A percentile compares a stretch with the other conserved stretches of the same genome.
Evolutionary conservation across 257 asterid genomes (phyloP).

Genomic region (Nyctanthes arbortristis): DNA sequence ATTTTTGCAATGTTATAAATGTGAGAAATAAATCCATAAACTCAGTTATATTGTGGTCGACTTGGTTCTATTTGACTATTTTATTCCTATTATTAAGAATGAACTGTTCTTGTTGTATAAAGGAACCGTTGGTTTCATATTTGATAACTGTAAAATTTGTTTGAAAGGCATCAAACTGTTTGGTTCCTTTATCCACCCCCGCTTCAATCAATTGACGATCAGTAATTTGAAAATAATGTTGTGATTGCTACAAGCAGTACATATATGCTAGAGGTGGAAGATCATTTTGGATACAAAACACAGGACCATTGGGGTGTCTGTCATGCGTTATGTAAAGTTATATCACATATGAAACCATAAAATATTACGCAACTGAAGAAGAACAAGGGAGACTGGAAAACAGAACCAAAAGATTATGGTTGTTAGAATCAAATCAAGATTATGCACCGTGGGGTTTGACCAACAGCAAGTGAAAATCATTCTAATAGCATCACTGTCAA

Average conservation of each 20-base stretch:
- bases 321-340: constrained; percentile 64
- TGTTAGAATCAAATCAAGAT: too few species aligned
- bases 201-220: not conserved
- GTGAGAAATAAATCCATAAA: constrained; percentile 13
- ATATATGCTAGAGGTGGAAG: constrained; percentile 66
- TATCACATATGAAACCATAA: too few species aligned
- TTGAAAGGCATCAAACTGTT: not conserved
- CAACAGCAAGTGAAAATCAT: too few species aligned
- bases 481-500: too few species aligned
- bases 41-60: not conserved
- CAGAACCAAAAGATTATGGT: too few species aligned
- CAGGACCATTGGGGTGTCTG: constrained; percentile 90
- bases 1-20: constrained; percentile 62
- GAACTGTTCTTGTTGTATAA: too few species aligned
- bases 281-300: constrained; percentile 89
- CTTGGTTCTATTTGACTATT: not conserved
- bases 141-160: not conserved
- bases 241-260: constrained; percentile 35
- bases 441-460: too few species aligned
- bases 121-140: not conserved
- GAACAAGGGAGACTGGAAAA: too few species aligned
- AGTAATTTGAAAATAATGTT: not conserved
- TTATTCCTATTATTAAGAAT: too few species aligned
- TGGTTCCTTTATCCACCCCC: not conserved
- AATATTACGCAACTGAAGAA: too few species aligned